Base-by-base conservation (phyloP, 2,329 filamentous ascomycete species). In the Aureobasidium sp. region DNA sequence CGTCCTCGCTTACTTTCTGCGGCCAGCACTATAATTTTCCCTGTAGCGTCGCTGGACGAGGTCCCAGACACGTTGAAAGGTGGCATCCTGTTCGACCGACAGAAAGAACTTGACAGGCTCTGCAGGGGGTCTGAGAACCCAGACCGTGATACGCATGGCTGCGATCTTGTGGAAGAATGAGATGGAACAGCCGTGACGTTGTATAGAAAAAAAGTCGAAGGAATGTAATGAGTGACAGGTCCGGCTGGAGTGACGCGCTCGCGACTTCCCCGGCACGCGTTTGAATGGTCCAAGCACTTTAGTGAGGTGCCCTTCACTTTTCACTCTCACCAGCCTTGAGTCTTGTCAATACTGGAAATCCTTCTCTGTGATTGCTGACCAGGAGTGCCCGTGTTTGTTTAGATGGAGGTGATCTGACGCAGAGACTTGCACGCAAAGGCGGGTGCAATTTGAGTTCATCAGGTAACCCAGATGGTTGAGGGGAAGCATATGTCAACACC, bases 41-140 rank as follows among this genome's bases (percentile, higher is more conserved):
- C 69, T 72, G 66, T 73, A 73, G 14, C 72, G 68, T 60, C 70
- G 66, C 65, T 74, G 70, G 6, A 72, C 66, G 20, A 66, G 66
- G 12, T 17, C 48, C 71, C 71, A 74, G 1, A 74, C 70, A 12
- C 66, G 60, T 59, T 68, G 67, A 60, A 74, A 70, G 0, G 68
- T 72, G 20, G 71, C 63, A n/a, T 72, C 65, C 9, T 27, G 17
- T 3, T 55, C 37, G 25, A 55, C 37, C 2, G 37, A 15, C 4
- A 52, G n/a, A n/a, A 34, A 25, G 25, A 47, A 41, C 11, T 41
- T 22, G 15, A 22, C 22, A 17, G 34, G 31, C 9, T 48, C 15
- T 15, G 47, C 41, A 5, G 42, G 55, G 14, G 55, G 55, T 11
- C 14, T 44, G 14, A 62, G 42, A 0, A 62, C 49, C 27, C 42